Evolutionary conservation across 352 stramenopile genomes (phyloP), one percentile per base, ranked within the genome.

Genomic region (Phytophthora citrophthora): DNA sequence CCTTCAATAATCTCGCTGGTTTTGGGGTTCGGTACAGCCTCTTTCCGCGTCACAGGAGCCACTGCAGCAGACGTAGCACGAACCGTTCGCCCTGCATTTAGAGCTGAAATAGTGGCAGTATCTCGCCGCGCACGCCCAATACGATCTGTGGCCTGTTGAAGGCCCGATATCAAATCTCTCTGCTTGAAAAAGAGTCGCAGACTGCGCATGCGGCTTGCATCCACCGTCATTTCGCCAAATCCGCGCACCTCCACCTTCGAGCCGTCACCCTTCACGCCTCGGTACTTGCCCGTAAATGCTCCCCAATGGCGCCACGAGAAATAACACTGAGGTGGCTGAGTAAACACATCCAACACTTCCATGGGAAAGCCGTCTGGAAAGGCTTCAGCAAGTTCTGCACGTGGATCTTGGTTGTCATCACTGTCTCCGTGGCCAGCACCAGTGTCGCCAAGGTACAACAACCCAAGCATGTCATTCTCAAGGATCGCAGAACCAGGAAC

Each of bases 241-340:
- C 86, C 86, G 10, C 80, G 76, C 40, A 94, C 47, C 44, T 93
- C 80, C 2, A 94, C 46, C 20, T 74, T 71, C 29, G 72, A 65
- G 44, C 80, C 81, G 46, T 90, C 76, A 34, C 86, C 84, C 18
- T 83, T 81, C 6, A 89, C 61, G 23, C 84, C 86, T 43, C 79
- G 72, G 68, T 82, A 91, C 18, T 74, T 74, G 15, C 86, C 86
- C 0, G 80, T 83, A 60, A 93, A 94, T 8, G 75, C 70, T 0
- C 82, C 86, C 86, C 86, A 94, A 61, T 94, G 86, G 11, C 84
- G 73, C 86, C 86, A 94, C 32, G 81, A 76, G 43, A 94, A 94
- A 57, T 92, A 86, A 57, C 86, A 91, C 36, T 80, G 70, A 23
- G 86, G 86, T 24, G 81, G 82, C 55, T 90, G 82, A 24, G 86